These are phyloP conservation scores for Amorphotheca resinae DNA, from an alignment of 495 filamentous ascomycete genomes.

Conservation along the genomic window DNA sequence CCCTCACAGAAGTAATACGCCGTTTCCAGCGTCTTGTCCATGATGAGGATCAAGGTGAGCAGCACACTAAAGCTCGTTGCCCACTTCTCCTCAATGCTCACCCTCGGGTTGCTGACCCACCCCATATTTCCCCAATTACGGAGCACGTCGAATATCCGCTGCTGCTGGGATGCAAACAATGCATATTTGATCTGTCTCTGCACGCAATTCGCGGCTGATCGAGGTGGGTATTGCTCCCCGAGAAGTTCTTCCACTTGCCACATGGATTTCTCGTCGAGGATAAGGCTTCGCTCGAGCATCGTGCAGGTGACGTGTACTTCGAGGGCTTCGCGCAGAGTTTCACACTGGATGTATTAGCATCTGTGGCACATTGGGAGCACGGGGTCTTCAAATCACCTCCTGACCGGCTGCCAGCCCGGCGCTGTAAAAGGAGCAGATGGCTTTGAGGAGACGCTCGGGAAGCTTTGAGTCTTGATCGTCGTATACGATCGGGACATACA, in stretches of 20 bases:
- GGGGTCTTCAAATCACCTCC: conserved; percentile 7
- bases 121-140: conserved; percentile 19
- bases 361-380: neutral
- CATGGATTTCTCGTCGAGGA: conserved; percentile 14
- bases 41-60: conserved; percentile 14
- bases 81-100: conserved; percentile 16
- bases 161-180: conserved; percentile 14
- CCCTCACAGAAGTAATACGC: conserved; percentile 15
- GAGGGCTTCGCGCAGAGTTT: conserved; percentile 13
- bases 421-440: conserved; percentile 9
- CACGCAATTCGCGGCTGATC: conserved; percentile 13
- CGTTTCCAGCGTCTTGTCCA: conserved; percentile 14
- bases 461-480: conserved; percentile 11
- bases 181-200: conserved; percentile 20
- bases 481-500: conserved; percentile 13
- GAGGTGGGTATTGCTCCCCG: conserved; percentile 7
- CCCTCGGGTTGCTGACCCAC: conserved; percentile 14
- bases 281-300: conserved; percentile 18
- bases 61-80: conserved; percentile 18
- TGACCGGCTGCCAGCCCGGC: conserved; percentile 2
- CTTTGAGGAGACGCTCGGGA: conserved; percentile 8
- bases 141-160: conserved; percentile 14
- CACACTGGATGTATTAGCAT: conserved; percentile 9
- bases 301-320: conserved; percentile 18
- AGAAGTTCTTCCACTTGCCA: conserved; percentile 10